phyloP scores from a whole-genome alignment of 495 filamentous ascomycete species.

The Penicillium antarcticum region DNA sequence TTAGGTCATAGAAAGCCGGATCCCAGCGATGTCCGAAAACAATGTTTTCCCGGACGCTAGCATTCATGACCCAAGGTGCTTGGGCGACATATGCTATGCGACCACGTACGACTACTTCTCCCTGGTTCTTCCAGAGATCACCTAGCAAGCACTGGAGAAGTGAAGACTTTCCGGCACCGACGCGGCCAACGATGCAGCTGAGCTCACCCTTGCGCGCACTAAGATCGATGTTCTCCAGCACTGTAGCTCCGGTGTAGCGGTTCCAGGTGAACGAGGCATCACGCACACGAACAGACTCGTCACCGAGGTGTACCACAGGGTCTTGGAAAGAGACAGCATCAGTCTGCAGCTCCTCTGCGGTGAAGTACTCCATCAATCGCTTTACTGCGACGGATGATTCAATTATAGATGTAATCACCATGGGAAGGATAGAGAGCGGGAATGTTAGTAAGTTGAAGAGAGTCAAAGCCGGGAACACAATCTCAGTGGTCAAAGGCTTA shows the following conservation, averaged over 20 bases:
- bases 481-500: constrained; percentile 81
- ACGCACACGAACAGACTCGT: constrained; percentile 78
- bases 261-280: constrained; percentile 96
- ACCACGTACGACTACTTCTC: constrained; percentile 79
- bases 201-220: constrained; percentile 87
- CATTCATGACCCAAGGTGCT: constrained; percentile 96
- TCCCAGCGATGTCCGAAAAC: constrained; percentile 96
- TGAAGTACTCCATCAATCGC: constrained; percentile 81
- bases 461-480: constrained; percentile 92
- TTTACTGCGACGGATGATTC: constrained; percentile 92
- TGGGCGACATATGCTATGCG: constrained; percentile 88
- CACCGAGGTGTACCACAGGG: constrained; percentile 66
- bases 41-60: constrained; percentile 94
- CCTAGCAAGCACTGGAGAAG: constrained; percentile 83
- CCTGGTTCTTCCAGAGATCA: constrained; percentile 85
- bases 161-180: constrained; percentile 92
- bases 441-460: constrained; percentile 94
- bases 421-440: constrained; percentile 88
- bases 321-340: constrained; percentile 73
- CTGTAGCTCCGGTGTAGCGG: constrained; percentile 59
- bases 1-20: constrained; percentile 89
- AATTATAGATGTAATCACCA: constrained; percentile 96
- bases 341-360: constrained; percentile 82
- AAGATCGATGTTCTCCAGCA: constrained; percentile 77
- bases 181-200: constrained; percentile 89